Evolutionary conservation across 1,284 basidiomycete species (phyloP).

Genomic region (Malassezia pachydermatis): DNA sequence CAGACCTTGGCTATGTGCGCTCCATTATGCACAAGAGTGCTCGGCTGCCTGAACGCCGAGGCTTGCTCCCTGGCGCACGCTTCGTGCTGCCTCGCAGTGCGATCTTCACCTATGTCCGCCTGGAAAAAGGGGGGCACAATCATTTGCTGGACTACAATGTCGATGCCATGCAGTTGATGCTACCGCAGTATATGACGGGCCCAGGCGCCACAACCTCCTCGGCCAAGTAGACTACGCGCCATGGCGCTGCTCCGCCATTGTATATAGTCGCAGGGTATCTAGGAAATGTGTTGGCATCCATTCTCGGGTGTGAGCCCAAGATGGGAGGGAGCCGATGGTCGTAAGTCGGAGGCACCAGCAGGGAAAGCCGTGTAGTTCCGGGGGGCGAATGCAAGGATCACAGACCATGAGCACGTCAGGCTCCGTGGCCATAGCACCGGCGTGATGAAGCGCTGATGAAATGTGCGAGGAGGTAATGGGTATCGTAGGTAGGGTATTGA

Average conservation of each 20-base stretch:
- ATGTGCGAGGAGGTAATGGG: too few relatives aligned
- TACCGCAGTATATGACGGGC: conserved; percentile 7
- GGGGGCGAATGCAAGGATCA: neutral
- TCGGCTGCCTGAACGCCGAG: conserved; percentile 12
- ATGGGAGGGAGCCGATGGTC: conserved; percentile 1
- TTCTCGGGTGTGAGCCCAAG: neutral
- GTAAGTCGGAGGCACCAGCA: conserved; percentile 11
- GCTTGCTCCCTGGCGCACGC: neutral
- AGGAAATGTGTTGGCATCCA: conserved; percentile 10
- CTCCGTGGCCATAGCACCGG: neutral
- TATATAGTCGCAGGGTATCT: conserved; percentile 14
- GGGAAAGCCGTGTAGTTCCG: conserved; percentile 13
- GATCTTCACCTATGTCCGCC: conserved; percentile 22
- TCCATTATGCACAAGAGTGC: conserved; percentile 15
- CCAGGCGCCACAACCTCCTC: neutral
- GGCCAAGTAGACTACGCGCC: conserved; percentile 8
- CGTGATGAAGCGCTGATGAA: too few relatives aligned
- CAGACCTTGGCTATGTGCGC: conserved; percentile 5
- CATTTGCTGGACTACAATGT: conserved; percentile 25
- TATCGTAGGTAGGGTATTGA: too few relatives aligned
- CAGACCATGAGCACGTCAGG: conserved; percentile 12
- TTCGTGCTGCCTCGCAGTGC: conserved; percentile 6
- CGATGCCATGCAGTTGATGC: conserved; percentile 21
- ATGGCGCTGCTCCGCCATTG: conserved; percentile 8
- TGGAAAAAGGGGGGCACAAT: conserved; percentile 29